These are phyloP conservation scores for Gyrodon lividus DNA, from an alignment of 768 basidiomycete species.

Conservation along the genomic window DNA sequence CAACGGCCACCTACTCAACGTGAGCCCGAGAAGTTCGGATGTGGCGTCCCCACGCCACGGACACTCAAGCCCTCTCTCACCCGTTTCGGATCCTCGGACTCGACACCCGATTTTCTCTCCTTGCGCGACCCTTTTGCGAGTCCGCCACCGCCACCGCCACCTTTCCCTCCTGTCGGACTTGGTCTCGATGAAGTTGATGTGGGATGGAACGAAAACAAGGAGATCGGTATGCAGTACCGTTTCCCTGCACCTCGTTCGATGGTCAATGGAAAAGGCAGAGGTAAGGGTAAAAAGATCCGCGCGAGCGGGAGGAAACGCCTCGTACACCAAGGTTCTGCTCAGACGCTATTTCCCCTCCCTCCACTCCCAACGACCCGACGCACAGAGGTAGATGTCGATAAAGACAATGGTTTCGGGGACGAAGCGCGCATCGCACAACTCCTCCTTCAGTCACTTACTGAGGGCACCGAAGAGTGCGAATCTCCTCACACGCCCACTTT, in stretches of 20 bases:
- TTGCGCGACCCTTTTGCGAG: conserved; percentile 35
- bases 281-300: conserved; percentile 16
- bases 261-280: conserved; percentile 21
- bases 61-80: conserved; percentile 20
- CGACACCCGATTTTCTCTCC: conserved; percentile 32
- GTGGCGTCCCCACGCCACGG: conserved; percentile 2
- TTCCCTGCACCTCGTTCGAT: conserved; percentile 33
- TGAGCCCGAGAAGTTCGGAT: neutral
- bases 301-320: conserved; percentile 22
- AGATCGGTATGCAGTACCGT: conserved; percentile 29
- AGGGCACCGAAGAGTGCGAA: conserved; percentile 7
- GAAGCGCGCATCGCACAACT: conserved; percentile 31
- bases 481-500: conserved; percentile 4
- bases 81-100: conserved; percentile 23
- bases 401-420: conserved; percentile 26
- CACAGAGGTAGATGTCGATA: conserved; percentile 14
- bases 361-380: conserved; percentile 16
- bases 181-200: conserved; percentile 29
- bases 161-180: conserved; percentile 26
- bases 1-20: conserved; percentile 1
- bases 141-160: conserved; percentile 32
- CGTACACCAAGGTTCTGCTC: conserved; percentile 27
- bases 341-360: conserved; percentile 20
- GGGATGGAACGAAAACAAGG: conserved; percentile 24
- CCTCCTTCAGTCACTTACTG: conserved; percentile 27